phyloP scores from a whole-genome alignment of 1,284 basidiomycete species.

The Ganoderma boninense region DNA sequence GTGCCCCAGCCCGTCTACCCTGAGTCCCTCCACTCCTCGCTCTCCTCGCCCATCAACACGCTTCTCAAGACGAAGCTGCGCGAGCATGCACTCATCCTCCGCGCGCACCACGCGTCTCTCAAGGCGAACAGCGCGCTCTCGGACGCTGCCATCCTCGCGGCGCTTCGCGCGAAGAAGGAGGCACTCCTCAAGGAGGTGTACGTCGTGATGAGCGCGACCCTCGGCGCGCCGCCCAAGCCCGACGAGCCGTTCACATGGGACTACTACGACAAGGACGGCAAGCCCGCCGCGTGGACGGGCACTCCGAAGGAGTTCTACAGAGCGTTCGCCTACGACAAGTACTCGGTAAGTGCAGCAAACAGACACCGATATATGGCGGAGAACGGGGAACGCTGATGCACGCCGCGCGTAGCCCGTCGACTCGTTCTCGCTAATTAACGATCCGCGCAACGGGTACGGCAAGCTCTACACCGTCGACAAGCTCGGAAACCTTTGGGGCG shows the following conservation, averaged over 20 bases:
- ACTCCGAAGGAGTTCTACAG: conserved; percentile 86
- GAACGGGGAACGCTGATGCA: not conserved
- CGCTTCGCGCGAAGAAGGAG: conserved; percentile 83
- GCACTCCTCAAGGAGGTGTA: conserved; percentile 88
- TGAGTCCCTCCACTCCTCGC: conserved; percentile 86
- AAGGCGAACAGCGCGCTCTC: conserved; percentile 43
- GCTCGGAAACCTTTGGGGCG: conserved; percentile 93
- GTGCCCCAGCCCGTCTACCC: conserved; percentile 87
- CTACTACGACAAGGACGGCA: conserved; percentile 85
- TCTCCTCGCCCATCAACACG: conserved; percentile 77
- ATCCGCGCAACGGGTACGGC: conserved; percentile 86
- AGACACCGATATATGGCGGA: not conserved
- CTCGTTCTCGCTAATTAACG: conserved; percentile 93
- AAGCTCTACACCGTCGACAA: conserved; percentile 94
- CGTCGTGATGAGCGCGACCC: conserved; percentile 84
- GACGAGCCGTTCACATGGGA: conserved; percentile 86
- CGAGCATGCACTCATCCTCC: conserved; percentile 88
- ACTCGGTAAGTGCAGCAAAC: conserved; percentile 53
- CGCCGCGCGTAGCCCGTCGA: conserved; percentile 53
- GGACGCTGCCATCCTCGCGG: conserved; percentile 52
- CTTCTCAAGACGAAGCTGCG: conserved; percentile 91
- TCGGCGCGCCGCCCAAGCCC: conserved; percentile 85
- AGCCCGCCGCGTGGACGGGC: conserved; percentile 79
- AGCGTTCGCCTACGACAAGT: conserved; percentile 52
- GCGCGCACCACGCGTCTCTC: conserved; percentile 64